Conservation (phyloP, 495 filamentous ascomycete genomes). For the Cudoniella acicularis region DNA sequence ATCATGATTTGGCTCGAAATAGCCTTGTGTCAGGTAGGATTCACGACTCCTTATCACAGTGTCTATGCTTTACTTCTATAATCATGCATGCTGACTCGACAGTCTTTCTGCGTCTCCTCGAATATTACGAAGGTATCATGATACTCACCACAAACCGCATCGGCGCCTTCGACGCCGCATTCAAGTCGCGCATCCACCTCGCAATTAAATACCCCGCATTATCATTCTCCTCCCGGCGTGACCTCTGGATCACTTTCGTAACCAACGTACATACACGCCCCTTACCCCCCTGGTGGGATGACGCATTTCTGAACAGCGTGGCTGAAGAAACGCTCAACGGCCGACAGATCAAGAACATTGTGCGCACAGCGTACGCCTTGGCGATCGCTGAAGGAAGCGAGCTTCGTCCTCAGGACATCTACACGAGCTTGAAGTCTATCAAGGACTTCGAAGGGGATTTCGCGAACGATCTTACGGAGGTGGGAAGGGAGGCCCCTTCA, state of each 20-base stretch:
- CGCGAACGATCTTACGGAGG: background rate
- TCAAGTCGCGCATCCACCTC: constrained; percentile 42
- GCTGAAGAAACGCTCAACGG: background rate
- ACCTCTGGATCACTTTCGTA: constrained; percentile 12
- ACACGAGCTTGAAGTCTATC: background rate
- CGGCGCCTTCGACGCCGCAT: constrained; percentile 37
- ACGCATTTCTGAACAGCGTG: background rate
- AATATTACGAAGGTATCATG: constrained; percentile 36
- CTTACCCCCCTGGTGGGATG: background rate
- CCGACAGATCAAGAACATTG: constrained; percentile 7
- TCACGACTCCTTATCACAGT: no score
- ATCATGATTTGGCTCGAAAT: constrained; percentile 41
- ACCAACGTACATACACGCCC: background rate
- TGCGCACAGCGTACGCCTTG: constrained; percentile 13
- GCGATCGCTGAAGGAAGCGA: background rate
- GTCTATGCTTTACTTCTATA: no score
- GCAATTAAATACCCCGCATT: constrained; percentile 38
- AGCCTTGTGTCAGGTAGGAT: constrained; percentile 56
- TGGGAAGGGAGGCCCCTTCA: background rate
- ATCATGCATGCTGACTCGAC: background rate
- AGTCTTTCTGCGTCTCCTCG: constrained; percentile 32
- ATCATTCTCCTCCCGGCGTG: constrained; percentile 7
- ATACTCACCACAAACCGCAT: constrained; percentile 24
- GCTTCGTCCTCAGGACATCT: background rate
- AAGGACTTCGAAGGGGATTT: background rate